Percentiles rank a stretch among this genome's conserved stretches.
Conservation (phyloP, 116 monocot species). For the Zostera marina region DNA sequence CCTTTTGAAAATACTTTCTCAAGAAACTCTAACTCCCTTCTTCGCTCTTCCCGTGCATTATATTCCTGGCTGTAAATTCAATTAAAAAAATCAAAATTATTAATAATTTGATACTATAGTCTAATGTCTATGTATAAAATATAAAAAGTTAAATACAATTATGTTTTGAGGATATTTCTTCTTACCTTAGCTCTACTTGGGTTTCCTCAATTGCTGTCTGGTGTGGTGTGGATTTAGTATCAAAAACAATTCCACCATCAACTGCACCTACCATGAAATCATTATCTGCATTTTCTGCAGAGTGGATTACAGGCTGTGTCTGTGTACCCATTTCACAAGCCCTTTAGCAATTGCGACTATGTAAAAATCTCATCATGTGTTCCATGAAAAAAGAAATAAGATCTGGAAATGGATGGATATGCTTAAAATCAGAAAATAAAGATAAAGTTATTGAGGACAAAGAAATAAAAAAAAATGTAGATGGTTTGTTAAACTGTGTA, state of each 20-base stretch:
- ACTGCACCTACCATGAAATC: constrained; percentile 66
- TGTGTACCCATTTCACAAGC: constrained; percentile 23
- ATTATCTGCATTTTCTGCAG: constrained; percentile 34
- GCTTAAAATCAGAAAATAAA: no score
- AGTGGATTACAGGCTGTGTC: constrained; percentile 12
- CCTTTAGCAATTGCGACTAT: background rate
- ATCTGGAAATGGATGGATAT: no score
- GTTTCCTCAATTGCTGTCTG: constrained; percentile 68
- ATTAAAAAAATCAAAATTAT: background rate
- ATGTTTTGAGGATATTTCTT: background rate
- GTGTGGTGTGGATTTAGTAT: constrained; percentile 51
- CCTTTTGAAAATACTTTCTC: constrained; percentile 33
- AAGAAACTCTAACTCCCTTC: constrained; percentile 86
- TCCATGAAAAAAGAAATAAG: no score
- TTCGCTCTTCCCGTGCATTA: constrained; percentile 71
- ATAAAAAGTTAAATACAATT: background rate
- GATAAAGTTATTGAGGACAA: no score
- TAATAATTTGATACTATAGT: background rate
- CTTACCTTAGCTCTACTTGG: constrained; percentile 64
- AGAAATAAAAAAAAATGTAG: background rate
- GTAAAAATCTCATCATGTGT: no score
- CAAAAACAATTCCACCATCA: constrained; percentile 49
- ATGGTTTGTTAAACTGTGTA: background rate
- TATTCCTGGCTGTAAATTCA: constrained; percentile 51
- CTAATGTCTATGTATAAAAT: no score